Percentiles rank a stretch among this genome's conserved stretches.
Conservation (phyloP, 768 basidiomycete species). For the Filobasidium wieringae region DNA sequence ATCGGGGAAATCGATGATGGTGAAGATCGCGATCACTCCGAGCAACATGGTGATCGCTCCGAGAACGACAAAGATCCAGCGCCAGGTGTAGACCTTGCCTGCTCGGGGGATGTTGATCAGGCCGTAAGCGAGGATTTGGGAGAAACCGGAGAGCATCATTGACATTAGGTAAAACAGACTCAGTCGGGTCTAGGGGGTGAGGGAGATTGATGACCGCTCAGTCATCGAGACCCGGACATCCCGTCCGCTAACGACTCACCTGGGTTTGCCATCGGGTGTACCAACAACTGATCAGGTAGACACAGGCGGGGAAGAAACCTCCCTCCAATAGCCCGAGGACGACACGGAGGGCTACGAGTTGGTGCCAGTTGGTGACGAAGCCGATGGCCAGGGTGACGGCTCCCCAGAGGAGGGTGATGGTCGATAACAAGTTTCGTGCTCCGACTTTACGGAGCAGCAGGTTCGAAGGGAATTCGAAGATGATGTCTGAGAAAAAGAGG, state of each 20-base stretch:
- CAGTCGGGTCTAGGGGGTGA: constrained; percentile 14
- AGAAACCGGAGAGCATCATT: constrained; percentile 24
- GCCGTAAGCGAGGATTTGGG: constrained; percentile 23
- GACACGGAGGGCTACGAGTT: constrained; percentile 26
- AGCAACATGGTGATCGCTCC: constrained; percentile 25
- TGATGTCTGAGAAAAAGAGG: constrained; percentile 9
- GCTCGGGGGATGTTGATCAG: constrained; percentile 9
- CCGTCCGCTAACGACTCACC: background rate
- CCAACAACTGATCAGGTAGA: constrained; percentile 26
- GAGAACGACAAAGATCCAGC: constrained; percentile 34
- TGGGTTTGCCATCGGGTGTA: constrained; percentile 34
- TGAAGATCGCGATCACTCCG: constrained; percentile 16
- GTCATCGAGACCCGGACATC: background rate
- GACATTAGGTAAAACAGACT: constrained; percentile 31
- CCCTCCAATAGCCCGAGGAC: constrained; percentile 32
- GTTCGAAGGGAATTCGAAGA: constrained; percentile 34
- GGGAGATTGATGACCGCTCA: background rate
- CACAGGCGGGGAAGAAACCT: constrained; percentile 33
- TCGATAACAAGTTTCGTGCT: constrained; percentile 19
- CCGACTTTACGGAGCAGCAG: constrained; percentile 28
- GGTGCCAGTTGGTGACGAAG: constrained; percentile 31
- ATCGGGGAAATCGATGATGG: constrained; percentile 37
- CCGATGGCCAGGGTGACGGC: constrained; percentile 29
- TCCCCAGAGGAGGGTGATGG: constrained; percentile 28
- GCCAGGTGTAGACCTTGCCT: constrained; percentile 25